These are phyloP conservation scores for Fusarium subglutinans DNA, from an alignment of 2,329 filamentous ascomycete genomes.

Conservation along the genomic window DNA sequence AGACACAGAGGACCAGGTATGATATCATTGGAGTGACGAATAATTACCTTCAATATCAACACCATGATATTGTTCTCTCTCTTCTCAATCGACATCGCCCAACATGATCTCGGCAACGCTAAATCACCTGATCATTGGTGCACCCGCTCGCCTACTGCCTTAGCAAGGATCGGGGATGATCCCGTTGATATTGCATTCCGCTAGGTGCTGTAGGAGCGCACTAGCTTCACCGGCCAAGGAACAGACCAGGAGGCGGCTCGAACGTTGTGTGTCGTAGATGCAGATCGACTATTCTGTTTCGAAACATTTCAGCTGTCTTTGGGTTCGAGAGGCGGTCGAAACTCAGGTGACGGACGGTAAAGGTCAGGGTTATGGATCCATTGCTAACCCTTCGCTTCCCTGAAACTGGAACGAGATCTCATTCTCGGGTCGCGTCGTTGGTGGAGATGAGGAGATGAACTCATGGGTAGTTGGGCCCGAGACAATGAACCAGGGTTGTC, in stretches of 20 bases:
- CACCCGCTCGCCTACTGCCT: constrained; percentile 31
- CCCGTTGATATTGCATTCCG: constrained; percentile 40
- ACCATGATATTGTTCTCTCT: background rate
- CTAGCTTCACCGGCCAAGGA: constrained; percentile 34
- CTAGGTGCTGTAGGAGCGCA: constrained; percentile 30
- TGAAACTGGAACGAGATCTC: constrained; percentile 1
- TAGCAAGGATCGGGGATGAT: constrained; percentile 40
- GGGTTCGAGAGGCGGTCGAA: background rate
- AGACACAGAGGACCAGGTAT: background rate
- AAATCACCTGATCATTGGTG: constrained; percentile 44
- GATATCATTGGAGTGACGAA: background rate
- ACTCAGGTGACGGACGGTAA: background rate
- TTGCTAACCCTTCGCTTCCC: background rate
- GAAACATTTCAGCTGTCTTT: background rate
- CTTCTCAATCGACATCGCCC: constrained; percentile 10
- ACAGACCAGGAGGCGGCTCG: constrained; percentile 30
- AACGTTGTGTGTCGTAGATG: constrained; percentile 18
- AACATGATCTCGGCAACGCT: constrained; percentile 24
- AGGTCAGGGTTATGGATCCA: background rate
- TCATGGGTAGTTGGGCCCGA: constrained; percentile 15
- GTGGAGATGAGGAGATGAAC: constrained; percentile 32
- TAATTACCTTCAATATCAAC: background rate
- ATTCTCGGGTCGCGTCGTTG: constrained; percentile 9
- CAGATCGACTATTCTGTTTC: constrained; percentile 19
- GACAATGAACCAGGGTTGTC: constrained; percentile 2